Evolutionary conservation across 306 rosid species (phyloP), one percentile per base, ranked within the genome.

Genomic region (Alnus rubra): DNA sequence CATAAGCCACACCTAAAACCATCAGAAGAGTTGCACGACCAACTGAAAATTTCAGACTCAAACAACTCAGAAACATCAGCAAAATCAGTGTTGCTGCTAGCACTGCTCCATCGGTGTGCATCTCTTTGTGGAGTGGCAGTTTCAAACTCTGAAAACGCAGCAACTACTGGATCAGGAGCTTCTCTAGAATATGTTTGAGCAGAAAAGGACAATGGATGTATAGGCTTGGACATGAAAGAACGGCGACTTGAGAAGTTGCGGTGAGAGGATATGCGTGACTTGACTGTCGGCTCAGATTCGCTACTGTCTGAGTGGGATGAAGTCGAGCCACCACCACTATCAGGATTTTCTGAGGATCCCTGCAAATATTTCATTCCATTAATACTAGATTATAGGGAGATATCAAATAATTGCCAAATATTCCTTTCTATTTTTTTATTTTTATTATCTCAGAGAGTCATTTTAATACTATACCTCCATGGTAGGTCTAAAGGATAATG

Each of bases 161-260:
- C 37, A 71, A 78, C 82, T 51, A 87, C 55, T 15, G 86, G 71
- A 59, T 87, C 90, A 79, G 85, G 84, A 74, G 88, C 79, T 75
- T 87, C 93, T 78, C 90, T 87, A 16, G 90, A 51, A 56, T 82
- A 47, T 75, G 87, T 76, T 37, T 65, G 88, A 75, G 88, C 69
- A 71, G 88, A 76, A 81, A 90, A 84, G 76, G 91, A 86, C 75
- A 93, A 44, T 62, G 97, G 98, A 78, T 95, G 89, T 75, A 95
- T 84, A 31, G 96, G 94, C 83, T 95, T 93, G 54, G 98, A 89
- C 87, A 93, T 91, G 93, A 95, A 91, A 35, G 96, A 89, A 56
- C 83, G 82, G 62, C 72, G 85, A 77, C 76, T 81, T 42, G 92
- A 76, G 78, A 86, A 90, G 84, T 86, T 86, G 84, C 86, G 76